These are phyloP conservation scores for Hymenoscyphus repandus DNA, from an alignment of 2,329 filamentous ascomycete species.

Conservation along the genomic window DNA sequence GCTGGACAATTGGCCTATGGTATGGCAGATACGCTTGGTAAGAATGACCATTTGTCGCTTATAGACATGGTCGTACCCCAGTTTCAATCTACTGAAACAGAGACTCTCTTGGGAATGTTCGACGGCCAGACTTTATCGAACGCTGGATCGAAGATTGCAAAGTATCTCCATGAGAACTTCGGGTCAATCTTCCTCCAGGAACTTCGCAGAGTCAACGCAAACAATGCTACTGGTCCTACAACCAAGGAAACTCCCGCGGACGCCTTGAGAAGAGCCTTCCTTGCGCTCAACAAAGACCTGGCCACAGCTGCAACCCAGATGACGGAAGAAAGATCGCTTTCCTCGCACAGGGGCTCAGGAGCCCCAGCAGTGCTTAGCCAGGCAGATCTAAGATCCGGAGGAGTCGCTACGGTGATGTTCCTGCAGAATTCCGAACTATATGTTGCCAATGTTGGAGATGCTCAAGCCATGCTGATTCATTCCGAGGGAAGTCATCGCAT, in stretches of 20 bases:
- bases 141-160: constrained; percentile 91
- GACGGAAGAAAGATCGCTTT: constrained; percentile 64
- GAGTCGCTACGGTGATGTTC: constrained; percentile 88
- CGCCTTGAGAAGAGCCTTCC: constrained; percentile 79
- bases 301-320: constrained; percentile 78
- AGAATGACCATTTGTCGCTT: constrained; percentile 90
- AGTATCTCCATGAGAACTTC: constrained; percentile 95
- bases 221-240: constrained; percentile 33
- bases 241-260: constrained; percentile 71
- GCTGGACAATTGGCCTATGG: constrained; percentile 90
- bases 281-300: constrained; percentile 89
- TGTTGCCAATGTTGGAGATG: constrained; percentile 92
- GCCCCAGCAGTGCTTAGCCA: constrained; percentile 75
- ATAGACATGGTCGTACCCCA: constrained; percentile 92
- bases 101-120: constrained; percentile 90
- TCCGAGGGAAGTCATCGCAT: constrained; percentile 79
- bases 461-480: constrained; percentile 90
- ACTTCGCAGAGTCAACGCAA: constrained; percentile 61
- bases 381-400: constrained; percentile 84
- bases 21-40: constrained; percentile 93
- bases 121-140: constrained; percentile 87
- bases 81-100: constrained; percentile 83
- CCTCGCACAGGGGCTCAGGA: constrained; percentile 65
- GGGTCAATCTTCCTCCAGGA: constrained; percentile 78
- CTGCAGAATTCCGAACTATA: constrained; percentile 85